These are phyloP conservation scores for Coemansia sp. DNA, from an alignment of 192 early-diverging fungal genomes.

Conservation along the genomic window DNA sequence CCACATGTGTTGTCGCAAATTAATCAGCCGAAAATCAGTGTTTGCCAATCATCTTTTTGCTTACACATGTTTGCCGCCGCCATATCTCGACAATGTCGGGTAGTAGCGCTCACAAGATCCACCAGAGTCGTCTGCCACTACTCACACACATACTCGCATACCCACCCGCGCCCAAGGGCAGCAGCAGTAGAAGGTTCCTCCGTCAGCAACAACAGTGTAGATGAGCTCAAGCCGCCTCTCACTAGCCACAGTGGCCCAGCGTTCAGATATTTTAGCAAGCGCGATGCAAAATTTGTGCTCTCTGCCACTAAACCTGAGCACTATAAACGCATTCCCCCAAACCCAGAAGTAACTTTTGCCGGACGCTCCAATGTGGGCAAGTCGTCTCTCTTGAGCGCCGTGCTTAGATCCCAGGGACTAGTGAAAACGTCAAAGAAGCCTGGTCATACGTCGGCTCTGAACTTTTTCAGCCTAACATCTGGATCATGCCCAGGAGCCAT, in stretches of 20 bases:
- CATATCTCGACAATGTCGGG: not conserved
- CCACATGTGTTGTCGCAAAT: not conserved
- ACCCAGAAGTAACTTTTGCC: constrained; percentile 50
- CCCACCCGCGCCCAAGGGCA: not conserved
- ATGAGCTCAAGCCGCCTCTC: not conserved
- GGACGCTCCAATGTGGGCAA: constrained; percentile 57
- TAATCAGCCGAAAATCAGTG: not conserved
- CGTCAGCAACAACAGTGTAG: not conserved
- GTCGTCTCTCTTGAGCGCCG: constrained; percentile 49
- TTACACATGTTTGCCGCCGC: not conserved
- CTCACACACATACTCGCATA: constrained; percentile 7
- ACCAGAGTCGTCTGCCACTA: not conserved
- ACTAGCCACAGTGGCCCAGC: not conserved
- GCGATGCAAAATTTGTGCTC: constrained; percentile 43
- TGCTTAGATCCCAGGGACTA: constrained; percentile 31
- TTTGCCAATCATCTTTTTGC: not conserved
- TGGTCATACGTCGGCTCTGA: constrained; percentile 45
- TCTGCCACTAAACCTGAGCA: constrained; percentile 31
- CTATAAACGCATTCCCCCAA: constrained; percentile 11
- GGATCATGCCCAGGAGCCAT: constrained; percentile 15
- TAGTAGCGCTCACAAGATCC: not conserved
- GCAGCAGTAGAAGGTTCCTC: not conserved
- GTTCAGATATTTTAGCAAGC: constrained; percentile 28
- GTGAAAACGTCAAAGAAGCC: constrained; percentile 54
- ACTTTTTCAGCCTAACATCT: constrained; percentile 43